These are phyloP conservation scores for Termitomyces sp. DNA, from an alignment of 768 basidiomycete genomes.

Conservation along the genomic window DNA sequence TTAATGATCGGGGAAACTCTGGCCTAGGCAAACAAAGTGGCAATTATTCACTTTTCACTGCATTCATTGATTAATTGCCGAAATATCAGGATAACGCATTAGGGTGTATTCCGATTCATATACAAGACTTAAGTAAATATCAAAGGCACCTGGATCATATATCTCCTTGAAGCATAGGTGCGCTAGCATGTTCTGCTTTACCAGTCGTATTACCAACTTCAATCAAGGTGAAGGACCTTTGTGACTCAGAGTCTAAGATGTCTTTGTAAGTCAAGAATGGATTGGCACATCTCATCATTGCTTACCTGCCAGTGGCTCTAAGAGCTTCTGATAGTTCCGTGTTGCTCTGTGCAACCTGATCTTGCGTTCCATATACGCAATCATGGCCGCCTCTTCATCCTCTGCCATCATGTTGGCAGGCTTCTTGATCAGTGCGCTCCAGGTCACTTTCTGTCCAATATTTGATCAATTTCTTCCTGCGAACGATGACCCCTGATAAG, in stretches of 20 bases:
- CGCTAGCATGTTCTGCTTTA: not conserved
- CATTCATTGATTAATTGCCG: too few relatives aligned
- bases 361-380: not conserved
- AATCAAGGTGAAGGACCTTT: too few relatives aligned
- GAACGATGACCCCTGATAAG: not conserved
- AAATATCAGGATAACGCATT: too few relatives aligned
- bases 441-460: not conserved
- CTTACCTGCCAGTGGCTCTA: constrained; percentile 27
- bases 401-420: not conserved
- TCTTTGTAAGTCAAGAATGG: too few relatives aligned
- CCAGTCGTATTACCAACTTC: too few relatives aligned
- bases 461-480: not conserved
- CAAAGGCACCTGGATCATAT: not conserved
- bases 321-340: not conserved
- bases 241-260: too few relatives aligned
- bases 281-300: too few relatives aligned
- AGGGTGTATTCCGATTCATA: not conserved
- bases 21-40: too few relatives aligned
- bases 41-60: too few relatives aligned
- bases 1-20: too few relatives aligned
- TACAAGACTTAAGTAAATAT: not conserved
- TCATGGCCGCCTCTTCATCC: not conserved
- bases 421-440: not conserved
- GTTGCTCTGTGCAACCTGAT: not conserved
- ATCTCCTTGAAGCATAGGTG: not conserved